Base-by-base conservation (phyloP, 192 early-diverging fungal genomes). In the Podila clonocystis region DNA sequence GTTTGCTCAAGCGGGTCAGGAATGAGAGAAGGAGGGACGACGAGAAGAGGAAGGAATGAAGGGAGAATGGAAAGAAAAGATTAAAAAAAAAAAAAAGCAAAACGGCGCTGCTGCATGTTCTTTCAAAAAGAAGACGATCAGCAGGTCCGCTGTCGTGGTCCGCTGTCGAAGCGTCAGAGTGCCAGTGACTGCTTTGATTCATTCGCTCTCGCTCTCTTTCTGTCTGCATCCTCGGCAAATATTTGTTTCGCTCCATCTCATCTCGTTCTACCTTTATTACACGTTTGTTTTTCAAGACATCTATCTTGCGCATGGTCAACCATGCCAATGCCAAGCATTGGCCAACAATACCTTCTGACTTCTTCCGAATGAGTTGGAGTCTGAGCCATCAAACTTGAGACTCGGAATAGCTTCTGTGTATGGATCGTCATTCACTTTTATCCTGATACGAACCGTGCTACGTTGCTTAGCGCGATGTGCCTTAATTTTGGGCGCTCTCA, bases 31-130 rank as follows among this genome's bases (percentile, higher is more conserved):
- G 33, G 50, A 34, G 28, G 5, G 49, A 62, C 22, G 63, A 41
- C 28, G 4, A 57, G 49, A 62, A 31, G 63, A 41, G 36, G 4
- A 57, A 45, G 30, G 38, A 65, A 57, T 13, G 57, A 49, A 67
- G 55, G 15, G 57, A 20, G 3, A 22, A 55, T 19, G 24, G 41
- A 55, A 26, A 9, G 52, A 55, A 55, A n/a, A 24, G 19, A 22
- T 55, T 20, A 52, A 52, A 17, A 52, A n/a, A 50, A 50, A 7
- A 19, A 6, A 50, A 50, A 50, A n/a, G 50, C 34, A 36, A 36
- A 36, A 36, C 9, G 34, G 41, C 13, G 17, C 12, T 45, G 3
- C 6, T 45, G 41, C 41, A 45, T 45, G 41, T 45, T 17, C 41
- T 45, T 45, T 3, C 3, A 36, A 36, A 45, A 8, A 12, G 0